A percentile compares a stretch with the other conserved stretches of the same genome.
Evolutionary conservation across 768 basidiomycete genomes (phyloP).

Genomic region (Leccinum rimulosum): DNA sequence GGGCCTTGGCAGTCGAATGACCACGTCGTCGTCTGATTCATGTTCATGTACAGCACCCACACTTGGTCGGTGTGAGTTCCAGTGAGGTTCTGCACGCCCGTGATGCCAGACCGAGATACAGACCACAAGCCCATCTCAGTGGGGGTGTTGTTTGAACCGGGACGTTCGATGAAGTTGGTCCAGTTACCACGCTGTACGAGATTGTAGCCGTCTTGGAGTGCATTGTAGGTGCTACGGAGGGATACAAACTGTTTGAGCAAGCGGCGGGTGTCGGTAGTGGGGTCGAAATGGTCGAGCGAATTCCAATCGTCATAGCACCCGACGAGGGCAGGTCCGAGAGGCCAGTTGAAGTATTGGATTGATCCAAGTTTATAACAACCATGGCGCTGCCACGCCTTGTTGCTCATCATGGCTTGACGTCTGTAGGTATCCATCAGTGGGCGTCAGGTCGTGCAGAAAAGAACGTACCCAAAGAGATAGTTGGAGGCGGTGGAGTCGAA

Average conservation of each 20-base stretch:
- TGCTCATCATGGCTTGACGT: slow-evolving; percentile 88
- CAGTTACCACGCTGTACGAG: slow-evolving; percentile 84
- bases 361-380: slow-evolving; percentile 92
- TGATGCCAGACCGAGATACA: slow-evolving; percentile 63
- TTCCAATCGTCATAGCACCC: slow-evolving; percentile 93
- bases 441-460: background rate
- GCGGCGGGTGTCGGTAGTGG: slow-evolving; percentile 74
- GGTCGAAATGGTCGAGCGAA: slow-evolving; percentile 92
- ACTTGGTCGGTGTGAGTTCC: slow-evolving; percentile 65
- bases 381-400: slow-evolving; percentile 87
- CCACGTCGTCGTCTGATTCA: slow-evolving; percentile 71
- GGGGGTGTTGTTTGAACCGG: slow-evolving; percentile 77
- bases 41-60: slow-evolving; percentile 86
- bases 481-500: slow-evolving; percentile 88
- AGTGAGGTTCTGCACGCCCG: slow-evolving; percentile 55
- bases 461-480: slow-evolving; percentile 79
- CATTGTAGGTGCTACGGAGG: slow-evolving; percentile 63
- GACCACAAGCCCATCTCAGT: slow-evolving; percentile 93
- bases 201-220: slow-evolving; percentile 84
- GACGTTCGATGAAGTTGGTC: slow-evolving; percentile 75
- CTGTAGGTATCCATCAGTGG: slow-evolving; percentile 37
- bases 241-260: slow-evolving; percentile 70
- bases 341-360: slow-evolving; percentile 92
- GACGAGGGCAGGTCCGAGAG: slow-evolving; percentile 70
- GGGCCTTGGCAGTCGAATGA: slow-evolving; percentile 52